Evolutionary conservation across 2,329 filamentous ascomycete genomes (phyloP), one percentile per base, ranked within the genome.

Genomic region (Aureobasidium mangrovei): DNA sequence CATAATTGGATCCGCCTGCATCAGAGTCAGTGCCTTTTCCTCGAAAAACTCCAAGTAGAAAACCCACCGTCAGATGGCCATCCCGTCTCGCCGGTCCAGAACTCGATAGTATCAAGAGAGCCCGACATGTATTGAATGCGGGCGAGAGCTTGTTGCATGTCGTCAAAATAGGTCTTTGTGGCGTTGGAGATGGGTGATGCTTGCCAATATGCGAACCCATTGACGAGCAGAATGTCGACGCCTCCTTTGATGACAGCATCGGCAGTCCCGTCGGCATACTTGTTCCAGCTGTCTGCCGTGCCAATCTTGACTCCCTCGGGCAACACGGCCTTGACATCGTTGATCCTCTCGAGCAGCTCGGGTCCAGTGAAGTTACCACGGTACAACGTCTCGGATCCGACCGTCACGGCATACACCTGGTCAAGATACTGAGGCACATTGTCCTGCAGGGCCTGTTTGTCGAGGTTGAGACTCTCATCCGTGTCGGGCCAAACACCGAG

Each of bases 171-270:
- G 52, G 78, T 81, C 56, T 76, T 68, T 39, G 79, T 79, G 33
- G 80, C 79, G 62, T 84, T 80, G 55, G 72, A 70, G 58, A 77
- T 77, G 43, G 71, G 71, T 64, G 77, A 76, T 40, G 78, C 82
- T 67, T 88, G 84, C 84, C 84, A 87, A 75, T 85, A 88, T 32
- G 81, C 78, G 65, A 88, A 88, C 28, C 81, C 84, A 64, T 88
- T 87, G 65, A 79, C 75, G 57, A 88, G 77, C 74, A 83, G 70
- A 56, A 86, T 75, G 54, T 78, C 79, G 49, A 85, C 81, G 49
- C 77, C 78, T 44, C 76, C 77, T 51, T 69, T 68, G 62, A 86
- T 79, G 59, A 86, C 71, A 10, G 78, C 73, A 66, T 87, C 80
- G 38, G 79, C 83, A 28, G 83, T 85, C 38, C 83, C 83, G 64